Conservation (phyloP, 2,329 filamentous ascomycete genomes). For the Aspergillus udagawae region DNA sequence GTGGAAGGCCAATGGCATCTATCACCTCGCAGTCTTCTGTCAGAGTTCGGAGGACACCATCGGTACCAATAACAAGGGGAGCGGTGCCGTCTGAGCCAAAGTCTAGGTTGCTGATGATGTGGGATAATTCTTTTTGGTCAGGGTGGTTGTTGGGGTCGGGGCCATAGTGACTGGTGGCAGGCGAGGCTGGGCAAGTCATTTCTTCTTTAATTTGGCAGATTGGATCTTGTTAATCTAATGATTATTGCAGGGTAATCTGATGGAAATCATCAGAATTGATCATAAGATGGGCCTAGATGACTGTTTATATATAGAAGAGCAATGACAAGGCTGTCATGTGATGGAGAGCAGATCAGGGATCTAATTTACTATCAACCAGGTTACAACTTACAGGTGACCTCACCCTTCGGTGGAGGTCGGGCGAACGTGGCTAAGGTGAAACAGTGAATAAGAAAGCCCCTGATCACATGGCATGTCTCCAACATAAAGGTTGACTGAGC, state of each 20-base stretch:
- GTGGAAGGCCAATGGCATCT: constrained; percentile 7
- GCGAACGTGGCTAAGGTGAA: too few species aligned
- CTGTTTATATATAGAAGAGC: neutral
- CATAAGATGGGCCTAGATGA: neutral
- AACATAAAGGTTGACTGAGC: too few species aligned
- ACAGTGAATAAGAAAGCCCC: too few species aligned
- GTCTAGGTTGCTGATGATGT: neutral
- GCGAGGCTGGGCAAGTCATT: neutral
- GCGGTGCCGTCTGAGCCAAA: neutral
- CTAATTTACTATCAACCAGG: too few species aligned
- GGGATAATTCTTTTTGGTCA: constrained; percentile 7
- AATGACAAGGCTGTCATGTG: neutral
- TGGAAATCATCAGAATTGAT: neutral
- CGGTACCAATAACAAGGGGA: neutral
- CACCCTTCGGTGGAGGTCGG: too few species aligned
- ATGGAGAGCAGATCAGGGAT: neutral
- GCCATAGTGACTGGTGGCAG: neutral
- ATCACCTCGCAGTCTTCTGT: constrained; percentile 3
- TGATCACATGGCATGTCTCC: too few species aligned
- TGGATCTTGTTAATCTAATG: neutral
- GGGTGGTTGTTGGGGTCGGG: constrained; percentile 7
- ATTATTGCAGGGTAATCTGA: neutral
- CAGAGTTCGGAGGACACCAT: constrained; percentile 7
- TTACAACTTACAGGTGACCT: too few species aligned
- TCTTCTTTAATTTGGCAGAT: neutral